Base-by-base conservation (phyloP, 2,329 filamentous ascomycete species). In the Chrysoporthe austroafricana region DNA sequence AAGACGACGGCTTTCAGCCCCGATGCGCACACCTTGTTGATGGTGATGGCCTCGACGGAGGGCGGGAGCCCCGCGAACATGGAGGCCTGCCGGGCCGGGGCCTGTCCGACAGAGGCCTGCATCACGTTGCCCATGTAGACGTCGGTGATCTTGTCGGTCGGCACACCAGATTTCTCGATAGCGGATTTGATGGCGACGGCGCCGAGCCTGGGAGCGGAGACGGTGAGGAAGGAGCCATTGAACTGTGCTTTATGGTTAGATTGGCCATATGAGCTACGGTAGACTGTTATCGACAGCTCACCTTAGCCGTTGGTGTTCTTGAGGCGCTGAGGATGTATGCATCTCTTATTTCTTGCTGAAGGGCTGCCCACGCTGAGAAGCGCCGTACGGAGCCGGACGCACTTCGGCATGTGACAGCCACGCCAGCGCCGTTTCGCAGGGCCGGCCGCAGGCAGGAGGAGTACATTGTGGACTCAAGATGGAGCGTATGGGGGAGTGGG, bases 71-170 rank as follows among this genome's bases (percentile, higher is more conserved):
- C 94, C 4, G 96, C 93, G 76, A 96, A 95, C 69, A 98, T 91
- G 72, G 88, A 84, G 13, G 96, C 96, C 82, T 99, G 96, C 61
- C 96, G 89, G 32, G 96, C 95, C 1, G 96, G 96, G 0, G 96
- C 88, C 81, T 99, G 96, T 58, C 96, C 96, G 6, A 96, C 86
- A 21, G 87, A 87, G 57, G 86, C 95, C 78, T 94, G 90, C 52
- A 98, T 86, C 11, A 98, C 96, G 75, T 97, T 97, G 77, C 96
- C 96, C 92, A 98, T 97, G 83, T 98, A 98, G 18, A 98, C 93
- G 80, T 97, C 92, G 71, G 90, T 91, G 75, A 98, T 93, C 77
- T 91, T 91, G 44, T 90, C 88, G 63, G 88, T 79, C 1, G 96
- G 94, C 7, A 98, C 86, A 71, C 89, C 90, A 63, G 94, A 96